A percentile compares a stretch with the other conserved stretches of the same genome.
Conservation (phyloP, 305 asterid species). For the Fraxinus xanthoxyloides region DNA sequence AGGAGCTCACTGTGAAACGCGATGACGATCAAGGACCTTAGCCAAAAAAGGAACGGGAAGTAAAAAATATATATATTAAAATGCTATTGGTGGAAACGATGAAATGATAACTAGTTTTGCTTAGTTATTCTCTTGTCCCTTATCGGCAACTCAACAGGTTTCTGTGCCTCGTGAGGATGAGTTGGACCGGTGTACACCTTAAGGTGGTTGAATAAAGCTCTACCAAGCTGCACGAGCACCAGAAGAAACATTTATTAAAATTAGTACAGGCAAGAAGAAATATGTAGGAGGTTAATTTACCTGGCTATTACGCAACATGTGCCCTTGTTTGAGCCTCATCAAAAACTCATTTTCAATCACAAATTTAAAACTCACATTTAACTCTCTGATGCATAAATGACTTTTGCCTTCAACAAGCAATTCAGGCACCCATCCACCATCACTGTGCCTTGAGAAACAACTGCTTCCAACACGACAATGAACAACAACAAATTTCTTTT, state of each 20-base stretch:
- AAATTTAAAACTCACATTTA: no score
- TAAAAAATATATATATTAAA: not conserved
- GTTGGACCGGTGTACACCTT: slow-evolving; percentile 89
- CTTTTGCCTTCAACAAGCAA: not conserved
- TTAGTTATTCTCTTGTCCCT: slow-evolving; percentile 85
- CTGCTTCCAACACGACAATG: not conserved
- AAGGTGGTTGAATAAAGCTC: slow-evolving; percentile 75
- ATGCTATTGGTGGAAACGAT: not conserved
- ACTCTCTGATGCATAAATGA: not conserved
- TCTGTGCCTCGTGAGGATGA: slow-evolving; percentile 93
- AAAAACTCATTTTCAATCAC: not conserved
- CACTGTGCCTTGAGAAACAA: not conserved
- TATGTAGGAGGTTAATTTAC: not conserved
- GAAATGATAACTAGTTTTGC: slow-evolving; percentile 28
- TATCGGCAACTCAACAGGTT: slow-evolving; percentile 72
- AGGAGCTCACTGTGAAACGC: not conserved
- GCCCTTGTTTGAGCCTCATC: not conserved
- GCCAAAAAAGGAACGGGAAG: not conserved
- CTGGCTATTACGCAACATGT: not conserved
- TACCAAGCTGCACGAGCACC: slow-evolving; percentile 74
- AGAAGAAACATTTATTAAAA: slow-evolving; percentile 2
- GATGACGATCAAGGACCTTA: not conserved
- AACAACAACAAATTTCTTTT: not conserved
- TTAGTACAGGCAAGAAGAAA: not conserved
- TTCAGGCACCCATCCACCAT: not conserved